Conservation (phyloP, 1,139 yeast genomes). For the Lodderomyces beijingensis region DNA sequence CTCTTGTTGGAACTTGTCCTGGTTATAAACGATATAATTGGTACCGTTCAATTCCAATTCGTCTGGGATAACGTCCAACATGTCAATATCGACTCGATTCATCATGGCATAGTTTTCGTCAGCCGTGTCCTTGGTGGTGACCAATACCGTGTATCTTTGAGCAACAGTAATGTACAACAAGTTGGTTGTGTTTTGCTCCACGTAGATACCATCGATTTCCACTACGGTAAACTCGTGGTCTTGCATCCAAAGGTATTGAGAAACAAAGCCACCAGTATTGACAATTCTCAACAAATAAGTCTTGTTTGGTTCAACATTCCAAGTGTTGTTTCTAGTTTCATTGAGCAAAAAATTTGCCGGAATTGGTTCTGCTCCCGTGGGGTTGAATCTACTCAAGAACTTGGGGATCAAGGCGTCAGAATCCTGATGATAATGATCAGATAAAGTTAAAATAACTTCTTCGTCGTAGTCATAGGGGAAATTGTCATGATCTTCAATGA, state of each 20-base stretch:
- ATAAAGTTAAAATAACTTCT: slow-evolving; percentile 50
- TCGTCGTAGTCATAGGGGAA: slow-evolving; percentile 59
- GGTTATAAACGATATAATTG: slow-evolving; percentile 50
- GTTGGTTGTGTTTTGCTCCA: slow-evolving; percentile 53
- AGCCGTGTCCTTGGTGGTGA: slow-evolving; percentile 47
- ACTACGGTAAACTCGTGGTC: slow-evolving; percentile 65
- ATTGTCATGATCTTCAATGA: slow-evolving; percentile 60
- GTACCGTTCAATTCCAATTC: slow-evolving; percentile 52
- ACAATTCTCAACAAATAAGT: slow-evolving; percentile 61
- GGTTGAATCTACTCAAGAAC: slow-evolving; percentile 62
- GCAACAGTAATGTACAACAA: slow-evolving; percentile 64
- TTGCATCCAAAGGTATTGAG: slow-evolving; percentile 65
- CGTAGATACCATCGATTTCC: slow-evolving; percentile 70
- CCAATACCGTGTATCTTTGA: slow-evolving; percentile 62
- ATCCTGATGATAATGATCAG: slow-evolving; percentile 61
- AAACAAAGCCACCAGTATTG: slow-evolving; percentile 67
- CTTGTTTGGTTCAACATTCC: slow-evolving; percentile 55
- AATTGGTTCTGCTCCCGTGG: slow-evolving; percentile 81
- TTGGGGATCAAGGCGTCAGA: slow-evolving; percentile 39
- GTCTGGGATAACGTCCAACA: slow-evolving; percentile 61
- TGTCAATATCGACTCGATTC: slow-evolving; percentile 56
- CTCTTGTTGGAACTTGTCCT: slow-evolving; percentile 18
- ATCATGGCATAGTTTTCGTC: slow-evolving; percentile 56
- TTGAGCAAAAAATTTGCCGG: slow-evolving; percentile 65
- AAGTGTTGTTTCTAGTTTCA: slow-evolving; percentile 55